Conservation (phyloP, 1,139 yeast genomes). For the Candida glucosophila region DNA sequence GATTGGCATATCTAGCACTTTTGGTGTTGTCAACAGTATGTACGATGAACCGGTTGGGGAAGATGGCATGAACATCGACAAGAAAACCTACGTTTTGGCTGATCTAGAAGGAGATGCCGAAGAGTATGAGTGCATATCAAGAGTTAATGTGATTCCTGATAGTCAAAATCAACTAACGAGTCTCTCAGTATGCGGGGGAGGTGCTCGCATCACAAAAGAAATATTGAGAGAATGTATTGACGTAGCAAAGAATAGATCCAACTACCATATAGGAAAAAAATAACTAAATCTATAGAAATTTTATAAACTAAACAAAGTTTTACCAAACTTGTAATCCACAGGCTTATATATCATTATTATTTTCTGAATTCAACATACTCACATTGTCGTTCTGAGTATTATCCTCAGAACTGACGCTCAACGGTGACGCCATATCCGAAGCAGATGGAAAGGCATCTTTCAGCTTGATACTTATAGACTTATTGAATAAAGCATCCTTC, state of each 20-base stretch:
- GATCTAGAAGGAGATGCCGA: constrained; percentile 80
- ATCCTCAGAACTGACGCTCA: constrained; percentile 6
- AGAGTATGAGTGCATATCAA: constrained; percentile 41
- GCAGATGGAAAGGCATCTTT: constrained; percentile 3
- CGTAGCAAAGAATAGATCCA: constrained; percentile 28
- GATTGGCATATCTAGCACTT: constrained; percentile 49
- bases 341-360: constrained; percentile 1
- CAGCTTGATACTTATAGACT: constrained; percentile 10
- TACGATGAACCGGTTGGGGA: constrained; percentile 25
- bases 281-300: constrained; percentile 1
- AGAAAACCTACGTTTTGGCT: constrained; percentile 40
- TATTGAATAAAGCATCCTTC: constrained; percentile 16
- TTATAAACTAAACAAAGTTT: no score
- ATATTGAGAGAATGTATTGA: constrained; percentile 37
- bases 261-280: no score
- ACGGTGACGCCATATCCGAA: constrained; percentile 4
- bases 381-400: constrained; percentile 4
- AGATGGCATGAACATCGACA: constrained; percentile 14
- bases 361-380: constrained; percentile 2
- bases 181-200: constrained; percentile 33
- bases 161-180: constrained; percentile 15
- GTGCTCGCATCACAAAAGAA: constrained; percentile 38
- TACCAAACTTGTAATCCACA: neutral
- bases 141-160: constrained; percentile 28
- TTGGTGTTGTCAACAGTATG: constrained; percentile 50